Evolutionary conservation across 2,329 filamentous ascomycete species (phyloP), one percentile per base, ranked within the genome.

Genomic region (Bipolaris zeicola): DNA sequence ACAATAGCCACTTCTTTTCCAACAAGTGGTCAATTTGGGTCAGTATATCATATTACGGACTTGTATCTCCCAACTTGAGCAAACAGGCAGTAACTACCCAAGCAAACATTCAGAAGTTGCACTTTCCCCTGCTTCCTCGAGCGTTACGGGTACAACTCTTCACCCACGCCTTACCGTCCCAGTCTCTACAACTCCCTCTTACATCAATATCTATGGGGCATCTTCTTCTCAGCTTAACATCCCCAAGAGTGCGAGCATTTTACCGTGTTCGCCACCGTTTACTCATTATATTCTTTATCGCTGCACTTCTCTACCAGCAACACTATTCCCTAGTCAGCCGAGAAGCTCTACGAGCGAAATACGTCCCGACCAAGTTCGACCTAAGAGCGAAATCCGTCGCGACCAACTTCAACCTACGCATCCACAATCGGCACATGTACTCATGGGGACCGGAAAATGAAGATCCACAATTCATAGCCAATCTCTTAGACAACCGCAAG

Each of bases 331-430:
- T 53, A 28, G 36, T 53, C 20, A 67, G 64, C 37, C 65, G 58
- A 41, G 18, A 63, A 14, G 57, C 67, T 7, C 64, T 70, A 2
- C 48, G 38, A 2, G 62, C 57, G 8, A 71, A 71, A 51, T 71
- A 69, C 43, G 55, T 64, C 2, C 52, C 64, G 6, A 69, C 69
- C 10, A 13, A 49, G 2, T 66, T 71, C 39, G 16, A 36, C 8
- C 63, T 70, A 1, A 47, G 38, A 2, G 62, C 56, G 8, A 71
- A 71, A 50, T 70, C 65, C 45, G 55, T 64, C 2, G 54, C 63
- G 5, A 69, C 69, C 10, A 10, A 49, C 1, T 66, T 71, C 42
- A 24, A 33, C 13, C 41, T 34, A 1, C n/a, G 41, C 2, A 28
- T 37, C 14, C 16, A 37, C n/a, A 53, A 37, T 16, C 50, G 52